A percentile compares a stretch with the other conserved stretches of the same genome.
Conservation (phyloP, 495 filamentous ascomycete genomes). For the Penicillium longicatenatum region DNA sequence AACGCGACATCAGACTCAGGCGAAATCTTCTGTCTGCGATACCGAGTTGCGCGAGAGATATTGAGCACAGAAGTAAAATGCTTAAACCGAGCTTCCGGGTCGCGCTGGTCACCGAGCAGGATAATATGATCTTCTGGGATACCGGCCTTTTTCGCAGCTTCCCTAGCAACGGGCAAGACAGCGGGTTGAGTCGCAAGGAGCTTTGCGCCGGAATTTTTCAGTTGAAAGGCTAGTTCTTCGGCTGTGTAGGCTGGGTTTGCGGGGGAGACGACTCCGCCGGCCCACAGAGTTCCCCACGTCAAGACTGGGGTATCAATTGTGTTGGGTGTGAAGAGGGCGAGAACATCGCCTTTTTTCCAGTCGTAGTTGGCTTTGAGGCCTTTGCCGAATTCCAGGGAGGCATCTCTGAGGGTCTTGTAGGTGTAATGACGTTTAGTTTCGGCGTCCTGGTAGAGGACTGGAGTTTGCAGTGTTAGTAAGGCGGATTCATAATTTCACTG, state of each 20-base stretch:
- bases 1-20: slow-evolving; percentile 56
- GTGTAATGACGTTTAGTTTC: slow-evolving; percentile 74
- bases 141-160: slow-evolving; percentile 69
- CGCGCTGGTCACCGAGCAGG: slow-evolving; percentile 73
- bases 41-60: slow-evolving; percentile 51
- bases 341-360: slow-evolving; percentile 80
- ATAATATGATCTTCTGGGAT: slow-evolving; percentile 68
- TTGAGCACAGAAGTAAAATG: slow-evolving; percentile 76
- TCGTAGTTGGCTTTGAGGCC: slow-evolving; percentile 70
- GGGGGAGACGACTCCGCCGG: slow-evolving; percentile 77
- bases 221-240: slow-evolving; percentile 85
- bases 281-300: slow-evolving; percentile 81
- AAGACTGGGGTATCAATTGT: slow-evolving; percentile 71
- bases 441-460: slow-evolving; percentile 80
- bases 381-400: slow-evolving; percentile 74
- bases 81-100: slow-evolving; percentile 60
- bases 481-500: neutral
- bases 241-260: slow-evolving; percentile 87
- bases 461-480: neutral
- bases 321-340: slow-evolving; percentile 73
- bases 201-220: slow-evolving; percentile 78
- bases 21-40: slow-evolving; percentile 46
- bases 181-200: slow-evolving; percentile 72
- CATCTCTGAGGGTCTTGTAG: slow-evolving; percentile 63
- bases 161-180: slow-evolving; percentile 59